These are phyloP conservation scores for Teratosphaeria destructans DNA, from an alignment of 2,329 filamentous ascomycete species.

Conservation along the genomic window DNA sequence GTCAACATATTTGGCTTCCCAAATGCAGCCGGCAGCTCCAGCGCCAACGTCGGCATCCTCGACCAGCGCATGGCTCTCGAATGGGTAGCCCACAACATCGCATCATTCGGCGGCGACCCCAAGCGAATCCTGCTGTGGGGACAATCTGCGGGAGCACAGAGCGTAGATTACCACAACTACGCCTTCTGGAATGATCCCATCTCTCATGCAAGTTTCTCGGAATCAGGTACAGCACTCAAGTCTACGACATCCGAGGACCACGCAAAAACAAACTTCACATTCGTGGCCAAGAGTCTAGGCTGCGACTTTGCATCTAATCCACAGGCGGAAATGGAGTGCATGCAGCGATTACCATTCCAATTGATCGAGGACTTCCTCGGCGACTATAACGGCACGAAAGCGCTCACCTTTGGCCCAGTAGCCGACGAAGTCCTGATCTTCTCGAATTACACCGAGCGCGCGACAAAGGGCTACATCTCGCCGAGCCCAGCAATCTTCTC, in stretches of 20 bases:
- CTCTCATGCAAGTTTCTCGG: slow-evolving; percentile 36
- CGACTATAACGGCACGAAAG: slow-evolving; percentile 18
- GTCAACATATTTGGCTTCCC: not conserved
- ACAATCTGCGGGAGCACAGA: slow-evolving; percentile 26
- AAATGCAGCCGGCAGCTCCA: not conserved
- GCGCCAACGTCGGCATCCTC: slow-evolving; percentile 27
- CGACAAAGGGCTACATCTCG: slow-evolving; percentile 18
- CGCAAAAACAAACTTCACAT: slow-evolving; percentile 28
- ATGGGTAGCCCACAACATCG: slow-evolving; percentile 32
- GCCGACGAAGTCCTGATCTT: slow-evolving; percentile 19
- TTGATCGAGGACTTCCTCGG: slow-evolving; percentile 26
- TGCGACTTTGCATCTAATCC: slow-evolving; percentile 18
- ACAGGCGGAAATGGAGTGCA: slow-evolving; percentile 26
- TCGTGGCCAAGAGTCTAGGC: slow-evolving; percentile 27
- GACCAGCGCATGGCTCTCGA: slow-evolving; percentile 31
- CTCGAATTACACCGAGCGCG: slow-evolving; percentile 26
- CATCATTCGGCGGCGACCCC: slow-evolving; percentile 30
- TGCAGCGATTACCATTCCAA: slow-evolving; percentile 22
- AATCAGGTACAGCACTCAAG: slow-evolving; percentile 34
- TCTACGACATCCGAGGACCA: slow-evolving; percentile 17
- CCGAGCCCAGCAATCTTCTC: slow-evolving; percentile 26
- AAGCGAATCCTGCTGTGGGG: slow-evolving; percentile 30
- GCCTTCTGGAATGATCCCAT: slow-evolving; percentile 41
- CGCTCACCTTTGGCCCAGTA: slow-evolving; percentile 8
- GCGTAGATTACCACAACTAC: slow-evolving; percentile 40